Evolutionary conservation across 305 asterid species (phyloP).

Genomic region (Fraxinus paxiana): DNA sequence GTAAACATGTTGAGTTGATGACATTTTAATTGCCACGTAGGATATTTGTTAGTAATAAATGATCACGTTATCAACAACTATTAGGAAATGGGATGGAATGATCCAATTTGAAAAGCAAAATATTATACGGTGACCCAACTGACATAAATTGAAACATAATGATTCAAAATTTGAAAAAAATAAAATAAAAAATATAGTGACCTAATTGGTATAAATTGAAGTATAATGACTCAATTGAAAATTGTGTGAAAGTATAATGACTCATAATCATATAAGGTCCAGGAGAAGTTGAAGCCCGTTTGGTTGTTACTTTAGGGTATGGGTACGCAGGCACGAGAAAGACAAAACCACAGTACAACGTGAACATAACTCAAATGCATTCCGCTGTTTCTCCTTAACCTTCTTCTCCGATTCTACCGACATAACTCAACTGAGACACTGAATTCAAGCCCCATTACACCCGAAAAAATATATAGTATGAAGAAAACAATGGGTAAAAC

Average conservation of each 20-base stretch:
- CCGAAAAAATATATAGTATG: not conserved
- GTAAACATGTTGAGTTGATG: not conserved
- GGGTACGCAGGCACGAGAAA: not conserved
- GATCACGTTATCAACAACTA: not conserved
- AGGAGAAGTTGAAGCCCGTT: not conserved
- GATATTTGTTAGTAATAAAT: not conserved
- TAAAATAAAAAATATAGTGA: not conserved
- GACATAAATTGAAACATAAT: not conserved
- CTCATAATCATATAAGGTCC: not conserved
- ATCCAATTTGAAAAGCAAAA: not conserved
- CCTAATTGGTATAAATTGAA: not conserved
- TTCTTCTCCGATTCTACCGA: not conserved
- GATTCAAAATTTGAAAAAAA: not conserved
- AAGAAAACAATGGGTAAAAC: constrained; percentile 7
- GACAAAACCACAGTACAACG: not conserved
- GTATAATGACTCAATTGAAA: not conserved
- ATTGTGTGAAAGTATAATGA: not conserved
- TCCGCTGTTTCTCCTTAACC: not conserved
- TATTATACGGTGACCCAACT: not conserved
- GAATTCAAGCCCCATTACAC: not conserved
- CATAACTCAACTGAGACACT: not conserved
- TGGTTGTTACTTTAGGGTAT: not conserved
- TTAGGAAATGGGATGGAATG: not conserved
- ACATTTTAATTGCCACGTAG: not conserved
- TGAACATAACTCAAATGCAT: not conserved